Evolutionary conservation across 768 basidiomycete species (phyloP).

Genomic region (Cantharellus anzutake): DNA sequence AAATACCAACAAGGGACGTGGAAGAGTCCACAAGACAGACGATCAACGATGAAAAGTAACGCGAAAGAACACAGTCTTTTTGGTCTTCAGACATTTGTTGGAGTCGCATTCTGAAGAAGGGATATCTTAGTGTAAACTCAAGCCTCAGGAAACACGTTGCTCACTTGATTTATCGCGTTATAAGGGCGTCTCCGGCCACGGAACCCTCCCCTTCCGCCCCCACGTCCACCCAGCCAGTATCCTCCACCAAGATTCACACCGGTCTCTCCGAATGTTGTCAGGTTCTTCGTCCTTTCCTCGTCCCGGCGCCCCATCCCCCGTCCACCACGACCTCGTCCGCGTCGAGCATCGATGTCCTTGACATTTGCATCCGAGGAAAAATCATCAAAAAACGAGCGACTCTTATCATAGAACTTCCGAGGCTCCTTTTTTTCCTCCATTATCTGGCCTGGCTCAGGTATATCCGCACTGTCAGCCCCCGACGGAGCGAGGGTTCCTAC

Average conservation of each 20-base stretch:
- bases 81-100: too few species aligned
- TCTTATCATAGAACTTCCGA: slow-evolving; percentile 16
- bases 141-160: background rate
- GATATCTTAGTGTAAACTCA: too few species aligned
- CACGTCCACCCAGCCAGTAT: background rate
- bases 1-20: too few species aligned
- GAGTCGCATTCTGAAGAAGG: too few species aligned
- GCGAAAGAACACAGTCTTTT: too few species aligned
- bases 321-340: slow-evolving; percentile 16
- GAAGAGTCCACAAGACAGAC: too few species aligned
- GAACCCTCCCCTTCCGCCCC: background rate
- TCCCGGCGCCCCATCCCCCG: slow-evolving; percentile 44
- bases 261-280: slow-evolving; percentile 75
- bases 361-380: slow-evolving; percentile 23
- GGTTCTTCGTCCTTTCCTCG: slow-evolving; percentile 68
- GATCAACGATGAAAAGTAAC: too few species aligned
- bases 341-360: slow-evolving; percentile 2
- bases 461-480: background rate
- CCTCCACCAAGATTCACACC: slow-evolving; percentile 18
- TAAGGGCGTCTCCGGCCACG: background rate
- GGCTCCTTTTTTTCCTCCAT: slow-evolving; percentile 7
- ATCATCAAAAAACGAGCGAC: slow-evolving; percentile 69
- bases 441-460: slow-evolving; percentile 4
- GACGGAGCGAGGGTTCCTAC: background rate
- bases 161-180: background rate